phyloP scores from a whole-genome alignment of 352 stramenopile genomes.

The Blastocystis sp. region DNA sequence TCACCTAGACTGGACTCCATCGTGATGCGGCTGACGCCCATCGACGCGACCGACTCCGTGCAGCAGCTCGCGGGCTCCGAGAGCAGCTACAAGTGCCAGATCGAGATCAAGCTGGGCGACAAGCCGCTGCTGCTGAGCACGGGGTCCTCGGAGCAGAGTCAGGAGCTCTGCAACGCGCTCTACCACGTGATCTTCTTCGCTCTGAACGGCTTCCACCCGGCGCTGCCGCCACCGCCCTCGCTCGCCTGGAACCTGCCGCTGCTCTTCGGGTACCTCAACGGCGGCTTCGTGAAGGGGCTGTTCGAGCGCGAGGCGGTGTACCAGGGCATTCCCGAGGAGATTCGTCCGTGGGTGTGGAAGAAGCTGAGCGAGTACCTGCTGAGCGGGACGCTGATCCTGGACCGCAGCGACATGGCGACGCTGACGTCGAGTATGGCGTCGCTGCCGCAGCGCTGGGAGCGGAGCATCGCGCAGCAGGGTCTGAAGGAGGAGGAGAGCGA shows the following conservation, averaged over 20 bases:
- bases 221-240: conserved; percentile 9
- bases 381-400: conserved; percentile 1
- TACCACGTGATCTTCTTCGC: conserved; percentile 68
- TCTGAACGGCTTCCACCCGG: conserved; percentile 27
- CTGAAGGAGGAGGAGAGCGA: conserved; percentile 1
- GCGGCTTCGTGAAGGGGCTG: background rate
- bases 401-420: conserved; percentile 15
- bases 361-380: conserved; percentile 34
- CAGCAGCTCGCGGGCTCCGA: conserved; percentile 16
- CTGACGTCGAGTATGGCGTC: background rate
- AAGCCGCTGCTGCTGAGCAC: conserved; percentile 46
- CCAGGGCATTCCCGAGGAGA: conserved; percentile 65
- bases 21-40: conserved; percentile 6
- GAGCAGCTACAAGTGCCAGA: conserved; percentile 34
- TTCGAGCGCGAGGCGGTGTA: conserved; percentile 68
- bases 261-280: conserved; percentile 18
- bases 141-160: background rate
- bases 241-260: conserved; percentile 50
- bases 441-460: background rate
- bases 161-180: conserved; percentile 8
- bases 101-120: conserved; percentile 60
- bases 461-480: background rate
- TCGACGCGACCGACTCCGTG: conserved; percentile 9
- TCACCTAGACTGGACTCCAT: conserved; percentile 51
- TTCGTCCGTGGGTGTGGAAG: conserved; percentile 64